Conservation (phyloP, 108 stramenopile species). For the Cylindrotheca closterium region DNA sequence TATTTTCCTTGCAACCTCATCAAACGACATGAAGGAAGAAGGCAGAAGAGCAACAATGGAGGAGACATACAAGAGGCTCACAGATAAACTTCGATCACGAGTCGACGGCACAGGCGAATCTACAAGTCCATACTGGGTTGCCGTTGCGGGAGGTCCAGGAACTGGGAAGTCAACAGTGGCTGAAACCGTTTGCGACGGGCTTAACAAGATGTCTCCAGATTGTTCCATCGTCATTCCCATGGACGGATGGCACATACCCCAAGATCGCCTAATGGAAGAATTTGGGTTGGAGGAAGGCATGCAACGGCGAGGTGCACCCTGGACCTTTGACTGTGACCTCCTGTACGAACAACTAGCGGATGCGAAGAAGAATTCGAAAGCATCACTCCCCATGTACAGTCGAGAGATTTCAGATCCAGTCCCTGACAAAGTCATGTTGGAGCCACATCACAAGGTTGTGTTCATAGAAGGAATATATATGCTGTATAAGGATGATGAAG, state of each 20-base stretch:
- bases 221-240: conserved; percentile 55
- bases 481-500: conserved; percentile 33
- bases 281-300: conserved; percentile 33
- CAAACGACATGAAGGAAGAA: too few relatives aligned
- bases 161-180: conserved; percentile 68
- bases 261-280: conserved; percentile 34
- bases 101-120: background rate
- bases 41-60: background rate
- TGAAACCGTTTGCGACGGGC: conserved; percentile 29
- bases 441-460: conserved; percentile 47
- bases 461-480: conserved; percentile 76
- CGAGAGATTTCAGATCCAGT: conserved; percentile 65
- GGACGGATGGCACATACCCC: conserved; percentile 73
- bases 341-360: conserved; percentile 33
- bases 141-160: conserved; percentile 69
- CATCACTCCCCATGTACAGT: conserved; percentile 52
- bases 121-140: conserved; percentile 18
- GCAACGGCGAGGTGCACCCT: conserved; percentile 63
- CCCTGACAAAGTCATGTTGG: conserved; percentile 33
- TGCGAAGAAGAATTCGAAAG: conserved; percentile 35
- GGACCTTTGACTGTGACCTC: conserved; percentile 68
- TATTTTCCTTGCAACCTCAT: too few relatives aligned
- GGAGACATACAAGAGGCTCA: background rate
- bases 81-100: background rate
- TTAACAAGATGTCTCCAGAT: conserved; percentile 29